Percentiles rank a stretch among this genome's conserved stretches.
These are phyloP conservation scores for Nigrospora oryzae DNA, from an alignment of 2,329 filamentous ascomycete species.

Conservation along the genomic window DNA sequence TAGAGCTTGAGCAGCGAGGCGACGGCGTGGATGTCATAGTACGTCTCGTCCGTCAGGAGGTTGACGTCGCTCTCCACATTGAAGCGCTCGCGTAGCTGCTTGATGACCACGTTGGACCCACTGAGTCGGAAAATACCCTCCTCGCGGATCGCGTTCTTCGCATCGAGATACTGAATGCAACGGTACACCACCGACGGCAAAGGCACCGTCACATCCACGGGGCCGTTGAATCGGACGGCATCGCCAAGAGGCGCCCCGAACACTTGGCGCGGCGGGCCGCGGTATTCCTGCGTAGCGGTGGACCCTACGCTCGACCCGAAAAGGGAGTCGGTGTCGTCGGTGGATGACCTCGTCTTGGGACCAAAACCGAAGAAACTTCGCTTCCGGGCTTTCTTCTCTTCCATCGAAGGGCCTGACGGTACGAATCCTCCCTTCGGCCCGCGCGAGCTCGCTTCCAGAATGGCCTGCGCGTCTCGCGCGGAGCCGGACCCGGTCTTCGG, in stretches of 20 bases:
- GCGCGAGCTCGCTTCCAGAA: constrained; percentile 77
- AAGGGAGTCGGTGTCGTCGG: constrained; percentile 48
- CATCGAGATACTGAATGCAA: constrained; percentile 85
- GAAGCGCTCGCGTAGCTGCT: constrained; percentile 82
- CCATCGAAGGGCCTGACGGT: constrained; percentile 39
- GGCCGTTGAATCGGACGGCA: constrained; percentile 74
- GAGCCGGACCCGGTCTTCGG: constrained; percentile 64
- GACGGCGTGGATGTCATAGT: constrained; percentile 93
- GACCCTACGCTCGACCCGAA: constrained; percentile 40
- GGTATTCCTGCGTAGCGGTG: constrained; percentile 30
- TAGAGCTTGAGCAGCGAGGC: constrained; percentile 92
- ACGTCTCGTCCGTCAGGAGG: constrained; percentile 70
- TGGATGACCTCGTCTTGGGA: constrained; percentile 48
- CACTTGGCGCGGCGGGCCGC: constrained; percentile 56
- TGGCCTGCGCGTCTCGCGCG: constrained; percentile 71
- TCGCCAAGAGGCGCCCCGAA: constrained; percentile 83
- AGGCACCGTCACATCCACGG: constrained; percentile 62
- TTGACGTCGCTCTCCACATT: constrained; percentile 90
- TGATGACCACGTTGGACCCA: constrained; percentile 94
- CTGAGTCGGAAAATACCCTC: constrained; percentile 96
- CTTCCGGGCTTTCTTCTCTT: constrained; percentile 79
- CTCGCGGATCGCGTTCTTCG: constrained; percentile 72
- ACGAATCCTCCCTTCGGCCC: constrained; percentile 61
- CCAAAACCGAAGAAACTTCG: constrained; percentile 66
- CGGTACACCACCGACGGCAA: constrained; percentile 91